Base-by-base conservation (phyloP, 495 filamentous ascomycete genomes). In the Penicillium simplicissimum region DNA sequence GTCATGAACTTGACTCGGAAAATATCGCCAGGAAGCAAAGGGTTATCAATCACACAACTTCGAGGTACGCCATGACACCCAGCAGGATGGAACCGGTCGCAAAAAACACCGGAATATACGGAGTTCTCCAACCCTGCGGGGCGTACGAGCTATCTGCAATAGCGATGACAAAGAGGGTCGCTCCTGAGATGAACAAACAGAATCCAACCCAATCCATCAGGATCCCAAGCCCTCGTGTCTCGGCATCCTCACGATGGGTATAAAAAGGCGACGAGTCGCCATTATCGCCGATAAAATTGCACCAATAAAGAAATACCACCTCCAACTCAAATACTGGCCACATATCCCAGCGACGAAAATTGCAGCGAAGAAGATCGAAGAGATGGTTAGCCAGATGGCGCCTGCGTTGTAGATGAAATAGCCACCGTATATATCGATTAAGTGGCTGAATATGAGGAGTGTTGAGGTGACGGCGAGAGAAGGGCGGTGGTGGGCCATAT, bases 401-500 rank as follows among this genome's bases (percentile, higher is more conserved):
- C 92, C 92, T 42, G 68, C 72, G 8, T 88, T 77, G 72, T 90
- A 96, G 55, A 93, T 74, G 0, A 81, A 66, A 63, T 89, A 92
- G 37, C 89, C 92, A 57, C 93, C 93, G 63, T 87, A 86, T 77
- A 89, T 91, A 66, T 93, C 88, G 13, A 87, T 86, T 13, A 93
- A 73, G 25, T 93, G 85, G 33, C 91, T 89, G 63, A 92, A 89
- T 5, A 89, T 85, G 5, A 96, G 83, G 0, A 96, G 85, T 42
- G 92, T 91, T 7, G 86, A 80, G 19, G 88, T 86, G 4, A 90
- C 83, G 9, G 89, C 87, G 35, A 96, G 80, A 7, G 89, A 88
- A 94, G 87, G 23, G 91, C 87, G 52, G 81, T 88, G 4, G 92
- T 86, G 0, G 92, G 92, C 92, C 92, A 96, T 28, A 89, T 91